Evolutionary conservation across 352 stramenopile species (phyloP), one percentile per base, ranked within the genome.

Genomic region (Peronospora belbahrii): DNA sequence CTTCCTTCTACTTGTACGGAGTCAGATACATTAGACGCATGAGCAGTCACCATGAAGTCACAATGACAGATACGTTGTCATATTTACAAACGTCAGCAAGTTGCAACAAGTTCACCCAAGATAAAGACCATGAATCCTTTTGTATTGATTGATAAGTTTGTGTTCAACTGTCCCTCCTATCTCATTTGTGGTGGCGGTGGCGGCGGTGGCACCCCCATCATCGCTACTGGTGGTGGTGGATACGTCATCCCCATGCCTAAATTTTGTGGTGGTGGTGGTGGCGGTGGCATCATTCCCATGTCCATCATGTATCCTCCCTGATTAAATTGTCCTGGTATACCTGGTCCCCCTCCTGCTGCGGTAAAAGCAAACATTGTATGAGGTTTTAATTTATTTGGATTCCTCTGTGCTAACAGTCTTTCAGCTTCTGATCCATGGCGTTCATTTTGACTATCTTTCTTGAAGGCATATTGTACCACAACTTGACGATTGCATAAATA

Each of bases 401-500:
- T 94, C 46, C 54, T 80, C 51, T 85, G 77, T 8, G 86, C 86
- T 23, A 96, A 55, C 36, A 95, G 51, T 7, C 86, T 67, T 57
- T 96, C 87, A 30, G 87, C 87, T 41, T 94, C 75, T 1, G 87
- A 95, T 11, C 92, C 92, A 55, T 97, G 92, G 17, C 92, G 72
- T 53, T 98, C 92, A 25, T 89, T 85, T 31, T 92, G 73, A 35
- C 81, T 94, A 56, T 97, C 95, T 59, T 98, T 98, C 73, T 99
- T 99, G 70, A 97, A 98, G 7, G 96, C 96, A 73, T 98, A 99
- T 66, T 99, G 91, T 7, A 99, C 96, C 25, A 96, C 78, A 55
- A 99, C 97, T 59, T 97, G 93, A 5, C 95, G 73, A 64, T 98
- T 98, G 63, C 93, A 97, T 34, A 99, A 68, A 64, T 94, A 99